phyloP scores from a whole-genome alignment of 257 asterid genomes.

The Nicotiana otophora region DNA sequence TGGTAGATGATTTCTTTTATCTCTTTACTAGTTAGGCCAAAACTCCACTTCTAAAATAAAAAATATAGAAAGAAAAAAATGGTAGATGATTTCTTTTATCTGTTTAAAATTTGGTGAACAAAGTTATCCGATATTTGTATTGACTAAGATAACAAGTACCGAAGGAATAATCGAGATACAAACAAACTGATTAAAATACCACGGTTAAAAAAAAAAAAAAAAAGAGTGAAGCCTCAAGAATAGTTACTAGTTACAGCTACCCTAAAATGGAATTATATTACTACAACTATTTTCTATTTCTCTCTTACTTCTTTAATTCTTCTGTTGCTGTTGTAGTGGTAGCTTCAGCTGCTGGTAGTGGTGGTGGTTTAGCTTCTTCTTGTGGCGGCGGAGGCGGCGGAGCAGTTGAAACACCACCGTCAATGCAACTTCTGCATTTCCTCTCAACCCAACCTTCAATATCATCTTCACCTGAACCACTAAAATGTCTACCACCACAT shows the following conservation, averaged over 20 bases:
- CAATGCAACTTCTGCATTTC: conserved; percentile 73
- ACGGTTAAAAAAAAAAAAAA: neutral
- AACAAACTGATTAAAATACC: too few species aligned
- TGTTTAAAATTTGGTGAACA: too few species aligned
- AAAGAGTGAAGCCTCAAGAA: neutral
- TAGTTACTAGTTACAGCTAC: neutral
- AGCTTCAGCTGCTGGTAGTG: neutral
- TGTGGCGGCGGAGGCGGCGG: conserved; percentile 31
- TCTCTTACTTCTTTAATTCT: conserved; percentile 19
- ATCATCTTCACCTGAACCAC: conserved; percentile 70
- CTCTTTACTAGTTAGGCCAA: too few species aligned
- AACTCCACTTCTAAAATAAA: too few species aligned
- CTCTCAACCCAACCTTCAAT: conserved; percentile 82
- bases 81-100: too few species aligned
- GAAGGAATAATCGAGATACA: neutral
- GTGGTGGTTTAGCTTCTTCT: conserved; percentile 33
- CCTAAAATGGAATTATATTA: neutral
- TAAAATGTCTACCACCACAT: conserved; percentile 65
- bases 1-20: too few species aligned
- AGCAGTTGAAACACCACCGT: conserved; percentile 41
- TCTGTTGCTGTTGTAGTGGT: neutral
- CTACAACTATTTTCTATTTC: neutral
- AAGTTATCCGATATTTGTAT: too few species aligned
- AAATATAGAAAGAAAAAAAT: too few species aligned
- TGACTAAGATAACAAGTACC: too few species aligned